Evolutionary conservation across 306 rosid genomes (phyloP), one percentile per base, ranked within the genome.

Genomic region (Vicia villosa): DNA sequence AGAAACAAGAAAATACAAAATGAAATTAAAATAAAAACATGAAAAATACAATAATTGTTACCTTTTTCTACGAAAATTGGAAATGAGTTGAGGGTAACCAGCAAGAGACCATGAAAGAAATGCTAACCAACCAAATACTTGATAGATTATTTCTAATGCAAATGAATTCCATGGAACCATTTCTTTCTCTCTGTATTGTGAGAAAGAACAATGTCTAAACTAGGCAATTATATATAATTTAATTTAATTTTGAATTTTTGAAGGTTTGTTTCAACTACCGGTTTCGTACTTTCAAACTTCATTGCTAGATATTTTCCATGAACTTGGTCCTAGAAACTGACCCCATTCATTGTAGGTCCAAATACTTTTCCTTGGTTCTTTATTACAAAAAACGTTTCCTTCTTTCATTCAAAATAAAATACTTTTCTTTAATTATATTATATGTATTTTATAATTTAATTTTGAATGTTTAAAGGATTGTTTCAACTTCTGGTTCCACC

Each of bases 61-160:
- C 98, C 96, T 88, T 68, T 92, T 92, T 34, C 98, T 76, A 7
- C 82, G 96, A 56, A 84, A 92, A 74, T 89, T 92, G 69, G 88
- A 73, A 61, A 92, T 83, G 76, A 88, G 47, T 69, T 89, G 98
- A 2, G 98, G 98, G 73, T 84, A 92, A 83, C 68, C 50, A 34
- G 84, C 55, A 16, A 79, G 47, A 30, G 87, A 50, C 96, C 96
- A 92, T 24, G 87, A 77, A 49, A 77, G 5, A 69, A 86, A 89
- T 69, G 91, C 85, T 16, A 68, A 73, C 98, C 96, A 92, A 54
- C 98, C 98, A 15, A 88, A 51, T 16, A 75, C 69, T 73, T 84
- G 42, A 74, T 89, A 89, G 3, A 70, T 60, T 2, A 86, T 72
- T 79, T 92, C 69, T n/a, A 92, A 74, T 16, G 81, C 87, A 77